Evolutionary conservation across 345 rosid species (phyloP).

Genomic region (Crucihimalaya himalaica): DNA sequence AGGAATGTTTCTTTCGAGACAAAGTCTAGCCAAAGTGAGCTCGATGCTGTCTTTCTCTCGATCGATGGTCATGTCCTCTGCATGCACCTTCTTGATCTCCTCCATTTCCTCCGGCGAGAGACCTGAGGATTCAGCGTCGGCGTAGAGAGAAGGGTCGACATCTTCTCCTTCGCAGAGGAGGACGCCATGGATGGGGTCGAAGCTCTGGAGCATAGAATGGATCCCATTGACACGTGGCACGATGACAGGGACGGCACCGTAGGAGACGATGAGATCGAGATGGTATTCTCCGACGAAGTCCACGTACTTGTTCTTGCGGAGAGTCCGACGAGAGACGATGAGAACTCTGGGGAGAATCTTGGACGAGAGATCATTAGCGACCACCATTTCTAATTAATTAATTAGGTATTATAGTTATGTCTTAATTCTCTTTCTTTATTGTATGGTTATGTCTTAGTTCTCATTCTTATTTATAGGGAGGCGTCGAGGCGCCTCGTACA

Average conservation of each 20-base stretch:
- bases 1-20: slow-evolving; percentile 65
- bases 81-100: slow-evolving; percentile 49
- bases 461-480: slow-evolving; percentile 33
- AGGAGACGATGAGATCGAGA: slow-evolving; percentile 60
- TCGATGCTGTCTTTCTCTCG: slow-evolving; percentile 65
- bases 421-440: slow-evolving; percentile 10
- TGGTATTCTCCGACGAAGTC: slow-evolving; percentile 77
- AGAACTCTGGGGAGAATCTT: slow-evolving; percentile 56
- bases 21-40: slow-evolving; percentile 55
- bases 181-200: slow-evolving; percentile 72
- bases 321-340: slow-evolving; percentile 57
- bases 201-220: slow-evolving; percentile 54
- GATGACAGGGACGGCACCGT: slow-evolving; percentile 66
- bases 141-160: slow-evolving; percentile 64
- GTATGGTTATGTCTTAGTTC: not conserved
- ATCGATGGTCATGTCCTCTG: slow-evolving; percentile 57
- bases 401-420: not conserved
- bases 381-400: slow-evolving; percentile 19
- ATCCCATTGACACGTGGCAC: slow-evolving; percentile 64
- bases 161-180: slow-evolving; percentile 80
- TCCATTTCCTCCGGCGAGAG: slow-evolving; percentile 55
- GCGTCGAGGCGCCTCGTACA: slow-evolving; percentile 33
- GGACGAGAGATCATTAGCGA: slow-evolving; percentile 44
- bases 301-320: slow-evolving; percentile 62
- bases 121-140: slow-evolving; percentile 43